Conservation (phyloP, 805 yeast species). For the Maudiozyma turicensis region DNA sequence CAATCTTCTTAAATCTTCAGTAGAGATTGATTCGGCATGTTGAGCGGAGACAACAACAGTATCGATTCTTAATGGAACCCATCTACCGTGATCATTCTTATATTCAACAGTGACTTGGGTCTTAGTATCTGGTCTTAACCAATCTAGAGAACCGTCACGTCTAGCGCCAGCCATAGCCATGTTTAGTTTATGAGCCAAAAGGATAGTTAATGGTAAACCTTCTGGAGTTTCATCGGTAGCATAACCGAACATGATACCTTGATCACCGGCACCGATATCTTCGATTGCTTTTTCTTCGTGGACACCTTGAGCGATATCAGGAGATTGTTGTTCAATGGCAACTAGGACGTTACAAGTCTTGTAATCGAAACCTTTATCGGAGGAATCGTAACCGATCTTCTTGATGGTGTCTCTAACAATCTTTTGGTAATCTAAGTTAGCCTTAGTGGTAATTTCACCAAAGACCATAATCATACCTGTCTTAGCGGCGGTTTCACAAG, state of each 20-base stretch:
- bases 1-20: constrained; percentile 81
- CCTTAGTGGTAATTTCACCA: constrained; percentile 98
- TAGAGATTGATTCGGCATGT: constrained; percentile 92
- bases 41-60: constrained; percentile 96
- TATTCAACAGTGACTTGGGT: constrained; percentile 98
- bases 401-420: constrained; percentile 96
- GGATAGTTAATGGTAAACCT: constrained; percentile 87
- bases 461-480: constrained; percentile 99
- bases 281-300: constrained; percentile 93
- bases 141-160: constrained; percentile 85
- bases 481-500: constrained; percentile 98
- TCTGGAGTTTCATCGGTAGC: constrained; percentile 99
- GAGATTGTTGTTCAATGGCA: constrained; percentile 98
- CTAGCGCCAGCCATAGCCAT: constrained; percentile 95
- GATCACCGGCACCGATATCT: constrained; percentile 99
- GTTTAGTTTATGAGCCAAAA: constrained; percentile 92
- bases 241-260: constrained; percentile 99
- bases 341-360: constrained; percentile 98
- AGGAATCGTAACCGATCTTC: constrained; percentile 94
- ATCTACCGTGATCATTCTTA: constrained; percentile 89
- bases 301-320: constrained; percentile 98
- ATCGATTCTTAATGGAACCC: constrained; percentile 92
- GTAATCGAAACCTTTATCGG: constrained; percentile 96
- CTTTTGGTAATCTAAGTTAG: constrained; percentile 91
- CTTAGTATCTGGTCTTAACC: constrained; percentile 99